Percentiles rank a stretch among this genome's conserved stretches.
Evolutionary conservation across 2,329 filamentous ascomycete genomes (phyloP).

Genomic region (Fusarium oxysporum): DNA sequence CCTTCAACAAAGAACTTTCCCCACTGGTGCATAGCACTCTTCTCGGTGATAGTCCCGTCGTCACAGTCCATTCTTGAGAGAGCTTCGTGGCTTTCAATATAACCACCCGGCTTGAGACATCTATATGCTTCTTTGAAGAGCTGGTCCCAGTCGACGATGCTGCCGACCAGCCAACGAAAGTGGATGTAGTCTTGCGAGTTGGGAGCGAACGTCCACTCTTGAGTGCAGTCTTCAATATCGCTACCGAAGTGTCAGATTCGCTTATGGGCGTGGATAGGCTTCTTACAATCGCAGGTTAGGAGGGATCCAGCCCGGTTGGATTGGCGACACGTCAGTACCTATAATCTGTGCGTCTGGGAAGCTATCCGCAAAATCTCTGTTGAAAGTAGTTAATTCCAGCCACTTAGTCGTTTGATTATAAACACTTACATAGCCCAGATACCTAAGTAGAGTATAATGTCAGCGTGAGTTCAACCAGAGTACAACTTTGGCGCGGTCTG

Average conservation of each 20-base stretch:
- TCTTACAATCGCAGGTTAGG: slow-evolving; percentile 25
- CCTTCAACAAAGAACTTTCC: slow-evolving; percentile 36
- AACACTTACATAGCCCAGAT: slow-evolving; percentile 33
- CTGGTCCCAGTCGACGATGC: slow-evolving; percentile 18
- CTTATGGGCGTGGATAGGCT: rapidly evolving
- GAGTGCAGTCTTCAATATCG: slow-evolving; percentile 36
- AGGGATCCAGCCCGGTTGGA: slow-evolving; percentile 30
- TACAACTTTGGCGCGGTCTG: background rate
- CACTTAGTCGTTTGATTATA: rapidly evolving
- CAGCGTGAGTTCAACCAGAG: background rate
- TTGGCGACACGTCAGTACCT: slow-evolving; percentile 32
- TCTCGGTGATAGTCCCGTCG: slow-evolving; percentile 14
- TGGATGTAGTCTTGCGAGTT: slow-evolving; percentile 34
- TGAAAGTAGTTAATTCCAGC: no score
- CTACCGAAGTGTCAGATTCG: background rate
- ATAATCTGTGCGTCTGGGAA: slow-evolving; percentile 18
- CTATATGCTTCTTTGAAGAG: slow-evolving; percentile 27
- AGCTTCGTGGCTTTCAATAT: slow-evolving; percentile 31
- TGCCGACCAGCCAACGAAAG: slow-evolving; percentile 32
- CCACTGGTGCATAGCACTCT: slow-evolving; percentile 36
- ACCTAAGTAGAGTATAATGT: background rate
- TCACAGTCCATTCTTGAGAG: slow-evolving; percentile 27
- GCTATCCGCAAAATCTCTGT: slow-evolving; percentile 28
- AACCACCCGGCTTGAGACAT: slow-evolving; percentile 23
- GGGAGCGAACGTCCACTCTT: slow-evolving; percentile 29